phyloP scores from a whole-genome alignment of 2,329 filamentous ascomycete genomes.

The Rhexocercosporidium sp. region DNA sequence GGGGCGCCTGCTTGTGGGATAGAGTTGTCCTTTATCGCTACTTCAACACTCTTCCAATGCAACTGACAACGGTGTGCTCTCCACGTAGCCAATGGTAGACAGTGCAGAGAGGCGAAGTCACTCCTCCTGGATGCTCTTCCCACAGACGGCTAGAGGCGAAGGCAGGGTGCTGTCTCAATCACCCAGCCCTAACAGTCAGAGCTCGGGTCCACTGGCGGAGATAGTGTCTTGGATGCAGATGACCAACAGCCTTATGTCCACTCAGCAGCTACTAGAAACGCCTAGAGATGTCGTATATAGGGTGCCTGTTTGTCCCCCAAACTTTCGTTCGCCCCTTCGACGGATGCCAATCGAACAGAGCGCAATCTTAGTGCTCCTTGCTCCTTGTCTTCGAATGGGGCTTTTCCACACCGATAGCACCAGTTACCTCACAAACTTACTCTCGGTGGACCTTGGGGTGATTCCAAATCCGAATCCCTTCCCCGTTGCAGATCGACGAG shows the following conservation, averaged over 20 bases:
- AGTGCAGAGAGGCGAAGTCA: conserved; percentile 15
- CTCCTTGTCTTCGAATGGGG: conserved; percentile 11
- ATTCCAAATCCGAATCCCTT: conserved; percentile 12
- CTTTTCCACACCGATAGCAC: background rate
- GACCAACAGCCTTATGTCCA: conserved; percentile 35
- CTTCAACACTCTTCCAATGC: conserved; percentile 14
- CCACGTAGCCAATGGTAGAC: conserved; percentile 28
- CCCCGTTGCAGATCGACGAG: conserved; percentile 17
- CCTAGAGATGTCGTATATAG: conserved; percentile 34
- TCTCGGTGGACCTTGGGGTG: conserved; percentile 12
- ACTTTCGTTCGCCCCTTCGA: conserved; percentile 26
- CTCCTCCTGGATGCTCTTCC: conserved; percentile 22
- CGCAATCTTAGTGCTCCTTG: conserved; percentile 16
- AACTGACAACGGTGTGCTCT: conserved; percentile 23
- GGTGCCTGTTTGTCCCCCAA: conserved; percentile 25
- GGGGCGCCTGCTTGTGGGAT: conserved; percentile 22
- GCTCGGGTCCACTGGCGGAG: conserved; percentile 33
- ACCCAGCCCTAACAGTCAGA: conserved; percentile 17
- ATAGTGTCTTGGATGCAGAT: conserved; percentile 36
- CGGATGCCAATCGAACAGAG: conserved; percentile 24
- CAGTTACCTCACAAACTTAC: conserved; percentile 11
- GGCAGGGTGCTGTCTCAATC: conserved; percentile 28
- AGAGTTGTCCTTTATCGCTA: conserved; percentile 23
- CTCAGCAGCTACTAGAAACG: conserved; percentile 29
- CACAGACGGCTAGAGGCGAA: conserved; percentile 25